Base-by-base conservation (phyloP, 2,329 filamentous ascomycete species). In the Xylariaceae sp. region DNA sequence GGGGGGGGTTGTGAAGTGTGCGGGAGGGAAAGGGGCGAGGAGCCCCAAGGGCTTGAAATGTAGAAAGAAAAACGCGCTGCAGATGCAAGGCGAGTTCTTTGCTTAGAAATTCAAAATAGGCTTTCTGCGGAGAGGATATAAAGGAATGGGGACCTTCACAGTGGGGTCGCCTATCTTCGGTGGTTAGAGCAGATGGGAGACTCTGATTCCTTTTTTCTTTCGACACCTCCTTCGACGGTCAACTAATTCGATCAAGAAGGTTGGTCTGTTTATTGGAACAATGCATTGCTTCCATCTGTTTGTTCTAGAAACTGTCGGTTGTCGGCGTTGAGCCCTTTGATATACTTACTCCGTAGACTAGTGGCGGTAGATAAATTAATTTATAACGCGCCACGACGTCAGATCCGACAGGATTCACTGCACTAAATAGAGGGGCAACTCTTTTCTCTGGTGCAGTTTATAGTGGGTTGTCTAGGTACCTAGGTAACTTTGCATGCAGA, bases 81-180 rank as follows among this genome's bases (percentile, higher is more conserved):
- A 4, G 43, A 55, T 52, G 41, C 12, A 43, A 34, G 44, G 45
- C 24, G 36, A 37, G 33, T 36, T 46, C 17, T 47, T 36, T 59
- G 61, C 51, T 63, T 63, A 63, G 51, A 62, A 63, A 63, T 63
- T 47, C 48, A 33, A 44, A 50, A 43, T 24, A 40, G 41, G 21
- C 43, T 24, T 33, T 19, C 21, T 58, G 24, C n/a, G 26, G 29
- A 48, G 12, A 28, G 28, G 46, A 19, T 44, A 41, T 33, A 28
- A 39, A 23, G 12, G 11, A 43, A 49, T 36, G 29, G 31, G 6
- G 49, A 29, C 21, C 39, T 29, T 33, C 17, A 40, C 39, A 36
- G 53, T 36, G 59, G 59, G 59, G 47, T 43, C 28, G 33, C 41
- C 11, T 46, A 12, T 51, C 12, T 31, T 48, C 11, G 7, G 8